Percentiles rank a stretch among this genome's conserved stretches.
These are phyloP conservation scores for Pythium monospermum DNA, from an alignment of 352 stramenopile species.

Conservation along the genomic window DNA sequence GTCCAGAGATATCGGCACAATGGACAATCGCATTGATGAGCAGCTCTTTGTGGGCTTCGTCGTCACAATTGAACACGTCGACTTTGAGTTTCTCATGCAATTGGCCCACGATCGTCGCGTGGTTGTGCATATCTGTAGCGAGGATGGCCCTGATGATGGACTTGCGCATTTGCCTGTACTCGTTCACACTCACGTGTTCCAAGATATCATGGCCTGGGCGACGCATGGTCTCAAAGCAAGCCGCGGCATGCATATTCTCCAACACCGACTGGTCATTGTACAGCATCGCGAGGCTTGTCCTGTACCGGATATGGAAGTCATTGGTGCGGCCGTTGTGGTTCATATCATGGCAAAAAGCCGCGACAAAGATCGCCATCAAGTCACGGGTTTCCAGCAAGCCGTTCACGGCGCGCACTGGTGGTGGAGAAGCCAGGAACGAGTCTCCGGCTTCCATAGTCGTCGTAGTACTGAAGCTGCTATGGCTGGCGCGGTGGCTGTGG, in stretches of 20 bases:
- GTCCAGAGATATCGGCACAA: conserved; percentile 74
- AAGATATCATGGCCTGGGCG: conserved; percentile 66
- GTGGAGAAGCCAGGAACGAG: too few relatives aligned
- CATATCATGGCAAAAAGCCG: conserved; percentile 83
- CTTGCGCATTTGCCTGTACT: conserved; percentile 60
- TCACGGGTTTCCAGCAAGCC: conserved; percentile 47
- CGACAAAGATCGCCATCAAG: conserved; percentile 72
- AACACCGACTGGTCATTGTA: conserved; percentile 89
- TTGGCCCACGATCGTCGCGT: conserved; percentile 66
- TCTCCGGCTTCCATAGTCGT: too few relatives aligned
- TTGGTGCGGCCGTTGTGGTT: conserved; percentile 87
- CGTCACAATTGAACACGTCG: conserved; percentile 42
- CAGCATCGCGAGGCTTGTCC: conserved; percentile 68
- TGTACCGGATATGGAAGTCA: conserved; percentile 81
- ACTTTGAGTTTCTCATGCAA: conserved; percentile 61
- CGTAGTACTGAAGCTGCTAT: too few relatives aligned
- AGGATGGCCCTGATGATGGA: conserved; percentile 75
- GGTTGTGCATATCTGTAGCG: conserved; percentile 78
- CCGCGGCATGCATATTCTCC: conserved; percentile 84
- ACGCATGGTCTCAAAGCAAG: conserved; percentile 78
- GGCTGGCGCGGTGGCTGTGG: not conserved
- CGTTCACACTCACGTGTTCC: conserved; percentile 25
- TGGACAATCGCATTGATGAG: conserved; percentile 77
- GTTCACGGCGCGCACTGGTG: not conserved
- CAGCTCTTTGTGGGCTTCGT: conserved; percentile 56